Evolutionary conservation across 768 basidiomycete species (phyloP), one percentile per base, ranked within the genome.

Genomic region (Boletus tomentosulus): DNA sequence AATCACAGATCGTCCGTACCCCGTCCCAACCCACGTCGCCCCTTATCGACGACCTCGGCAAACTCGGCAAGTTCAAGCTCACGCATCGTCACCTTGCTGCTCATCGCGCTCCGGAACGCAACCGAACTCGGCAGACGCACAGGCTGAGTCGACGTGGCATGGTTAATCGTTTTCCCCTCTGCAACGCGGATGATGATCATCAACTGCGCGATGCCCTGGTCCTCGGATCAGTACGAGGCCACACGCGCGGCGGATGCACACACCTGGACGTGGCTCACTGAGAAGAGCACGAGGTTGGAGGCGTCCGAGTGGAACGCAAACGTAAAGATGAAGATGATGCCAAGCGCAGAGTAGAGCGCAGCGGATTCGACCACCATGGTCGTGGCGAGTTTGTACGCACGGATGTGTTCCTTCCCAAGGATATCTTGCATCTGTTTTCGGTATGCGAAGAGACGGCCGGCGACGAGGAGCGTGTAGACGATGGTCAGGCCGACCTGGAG

Each of bases 311-410:
- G 51, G 1, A 60, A 24, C 1, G 62, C 66, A 39, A 65, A 71
- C 1, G 66, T 48, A 10, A 73, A 31, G 30, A 76, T 55, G 54
- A 72, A 75, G 15, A 72, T 41, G 12, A 73, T 28, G 11, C 58
- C 62, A 28, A 66, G 52, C 1, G 56, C 38, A 0, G 67, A 46
- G 47, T 72, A 73, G 13, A 67, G 42, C 1, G 65, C 56, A 2
- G 74, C 70, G 10, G 69, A 71, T 49, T 77, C 74, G 54, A 76
- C 55, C 22, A 74, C 48, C 66, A 75, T 73, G 22, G 62, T 53
- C 1, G 59, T 47, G 0, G 71, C 62, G 5, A 53, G 58, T 16
- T 66, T 57, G 50, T 74, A 76, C 8, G 53, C 48, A 19, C 50
- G 53, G 22, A 60, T 7, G 28, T 63, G 51, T 42, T 57, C 54